Evolutionary conservation across 139 green algal genomes (phyloP), one percentile per base, ranked within the genome.

Genomic region (Pseudopediastrum boryanum): DNA sequence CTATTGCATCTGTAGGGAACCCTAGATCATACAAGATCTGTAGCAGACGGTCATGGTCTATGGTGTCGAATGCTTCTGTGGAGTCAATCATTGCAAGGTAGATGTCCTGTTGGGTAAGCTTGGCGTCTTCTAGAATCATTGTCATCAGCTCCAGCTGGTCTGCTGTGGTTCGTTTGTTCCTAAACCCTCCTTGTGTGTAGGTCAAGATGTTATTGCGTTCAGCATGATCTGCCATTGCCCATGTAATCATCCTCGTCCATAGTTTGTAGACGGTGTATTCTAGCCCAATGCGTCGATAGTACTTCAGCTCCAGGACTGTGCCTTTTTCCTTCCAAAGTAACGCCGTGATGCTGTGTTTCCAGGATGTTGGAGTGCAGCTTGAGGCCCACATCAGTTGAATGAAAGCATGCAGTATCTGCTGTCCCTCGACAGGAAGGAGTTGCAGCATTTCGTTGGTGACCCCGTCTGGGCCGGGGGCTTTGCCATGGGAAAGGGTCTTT

Each of bases 31-130:
- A 76, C 77, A 86, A 77, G 3, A 86, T 80, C 27, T 51, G 48
- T 0, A 90, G 46, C 0, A 90, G 73, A 6, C 74, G 72, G 46
- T 85, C 80, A 42, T 90, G 85, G 13, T 81, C 39, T 8, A 85
- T 79, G 1, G 77, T 88, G 36, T 88, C 75, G 43, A 90, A 86
- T 13, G 84, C 83, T 38, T 69, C 71, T 6, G 68, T 81, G 65
- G 83, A 84, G 63, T 89, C 85, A 1, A 82, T 21, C 1, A 76
- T 75, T 1, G 86, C 51, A 0, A 67, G 2, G 29, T 80, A 85
- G 0, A 86, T n/a, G 41, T 87, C 44, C 25, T 76, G 43, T 0
- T 63, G 2, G 1, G 27, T 65, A 3, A 83, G 29, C 4, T 67
- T 54, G 8, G 80, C 80, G 52, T 88, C 80, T 25, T 83, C 73